These are phyloP conservation scores for Furcasterigmium furcatum DNA, from an alignment of 2,329 filamentous ascomycete species.

Conservation along the genomic window DNA sequence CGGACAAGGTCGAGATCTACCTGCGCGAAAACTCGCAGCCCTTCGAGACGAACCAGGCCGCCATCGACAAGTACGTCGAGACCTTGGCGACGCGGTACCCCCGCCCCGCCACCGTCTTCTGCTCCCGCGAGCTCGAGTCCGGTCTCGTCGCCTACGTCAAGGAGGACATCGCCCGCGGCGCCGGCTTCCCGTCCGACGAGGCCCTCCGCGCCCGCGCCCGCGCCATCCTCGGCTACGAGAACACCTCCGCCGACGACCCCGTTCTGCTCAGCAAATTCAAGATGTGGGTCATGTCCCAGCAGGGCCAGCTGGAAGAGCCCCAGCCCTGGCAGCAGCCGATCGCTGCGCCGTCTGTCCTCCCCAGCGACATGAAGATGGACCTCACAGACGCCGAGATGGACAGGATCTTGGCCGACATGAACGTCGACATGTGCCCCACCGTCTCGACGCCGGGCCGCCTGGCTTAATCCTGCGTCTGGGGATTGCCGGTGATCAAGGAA, in stretches of 20 bases:
- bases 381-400: slow-evolving; percentile 34
- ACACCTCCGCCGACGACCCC: slow-evolving; percentile 52
- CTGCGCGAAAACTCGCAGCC: slow-evolving; percentile 32
- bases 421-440: slow-evolving; percentile 25
- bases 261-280: slow-evolving; percentile 53
- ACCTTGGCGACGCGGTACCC: slow-evolving; percentile 38
- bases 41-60: slow-evolving; percentile 37
- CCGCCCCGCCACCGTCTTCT: slow-evolving; percentile 51
- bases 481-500: too few species aligned
- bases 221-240: slow-evolving; percentile 41
- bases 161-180: slow-evolving; percentile 29
- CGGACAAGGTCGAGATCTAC: slow-evolving; percentile 20
- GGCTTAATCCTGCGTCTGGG: too few species aligned
- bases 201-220: slow-evolving; percentile 42
- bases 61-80: slow-evolving; percentile 46
- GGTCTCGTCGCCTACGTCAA: slow-evolving; percentile 47
- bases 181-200: slow-evolving; percentile 44
- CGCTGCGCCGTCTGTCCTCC: neutral
- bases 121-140: slow-evolving; percentile 55
- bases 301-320: neutral
- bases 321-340: neutral
- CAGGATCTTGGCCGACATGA: slow-evolving; percentile 38
- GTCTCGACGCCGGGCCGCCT: neutral
- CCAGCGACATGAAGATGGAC: slow-evolving; percentile 18
- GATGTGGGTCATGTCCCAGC: slow-evolving; percentile 20